Conservation (phyloP, 768 basidiomycete species). For the Tylopilus intermedius region DNA sequence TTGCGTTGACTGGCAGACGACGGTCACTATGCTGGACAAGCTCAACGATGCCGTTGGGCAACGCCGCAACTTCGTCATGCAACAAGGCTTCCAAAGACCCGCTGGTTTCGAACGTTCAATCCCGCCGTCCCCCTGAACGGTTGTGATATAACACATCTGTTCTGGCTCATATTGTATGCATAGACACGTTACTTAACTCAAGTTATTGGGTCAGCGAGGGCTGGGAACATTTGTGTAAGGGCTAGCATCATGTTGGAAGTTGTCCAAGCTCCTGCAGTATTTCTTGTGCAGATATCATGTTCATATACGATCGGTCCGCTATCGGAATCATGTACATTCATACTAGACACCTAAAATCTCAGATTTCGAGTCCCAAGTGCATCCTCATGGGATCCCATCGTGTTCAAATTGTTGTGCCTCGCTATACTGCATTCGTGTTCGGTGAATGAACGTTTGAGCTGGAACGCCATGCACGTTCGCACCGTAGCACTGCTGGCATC, state of each 20-base stretch:
- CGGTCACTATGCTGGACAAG: constrained; percentile 66
- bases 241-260: not conserved
- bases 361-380: too few relatives aligned
- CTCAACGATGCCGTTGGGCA: constrained; percentile 47
- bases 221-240: not conserved
- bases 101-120: constrained; percentile 25
- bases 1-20: constrained; percentile 82
- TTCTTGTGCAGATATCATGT: not conserved
- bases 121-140: constrained; percentile 12
- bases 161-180: constrained; percentile 2
- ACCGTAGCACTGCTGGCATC: too few relatives aligned
- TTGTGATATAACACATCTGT: not conserved
- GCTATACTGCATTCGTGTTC: too few relatives aligned
- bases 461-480: too few relatives aligned
- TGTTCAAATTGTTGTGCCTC: too few relatives aligned
- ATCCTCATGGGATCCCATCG: too few relatives aligned
- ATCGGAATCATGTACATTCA: not conserved
- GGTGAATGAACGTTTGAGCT: too few relatives aligned
- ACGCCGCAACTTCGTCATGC: constrained; percentile 25
- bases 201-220: not conserved
- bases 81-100: constrained; percentile 21
- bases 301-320: not conserved
- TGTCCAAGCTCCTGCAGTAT: not conserved
- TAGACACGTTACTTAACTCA: constrained; percentile 3
- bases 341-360: too few relatives aligned